Evolutionary conservation across 805 yeast genomes (phyloP), one percentile per base, ranked within the genome.

Genomic region (Hanseniaspora meyeri): DNA sequence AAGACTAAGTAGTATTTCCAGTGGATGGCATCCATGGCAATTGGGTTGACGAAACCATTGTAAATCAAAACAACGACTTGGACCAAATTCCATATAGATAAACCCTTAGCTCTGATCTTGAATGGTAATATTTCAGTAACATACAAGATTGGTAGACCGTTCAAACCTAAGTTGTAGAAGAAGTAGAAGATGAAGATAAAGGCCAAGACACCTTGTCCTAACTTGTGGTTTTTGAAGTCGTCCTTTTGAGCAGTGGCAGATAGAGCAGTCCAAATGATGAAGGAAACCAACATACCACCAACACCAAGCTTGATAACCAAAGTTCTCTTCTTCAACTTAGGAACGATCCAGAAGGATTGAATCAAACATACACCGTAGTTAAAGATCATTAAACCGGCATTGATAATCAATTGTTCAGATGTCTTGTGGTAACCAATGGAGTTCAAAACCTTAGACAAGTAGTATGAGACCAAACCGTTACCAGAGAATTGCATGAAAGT

Each of bases 381-480:
- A 65, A 70, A 77, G 57, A 74, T 65, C 73, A 72, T 74, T 59
- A 77, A 71, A 57, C 75, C 74, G 55, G 77, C 81, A 63, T 78
- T 78, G 63, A 77, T 72, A 49, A 74, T 64, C 55, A 78, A 71
- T 65, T 78, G 78, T 55, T 67, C 65, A 52, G 66, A 66, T 27
- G 70, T 66, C n/a, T 68, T 70, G 50, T 77, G 75, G 60, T 78
- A 75, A 57, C 83, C 82, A 63, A 79, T 77, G 32, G 79, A 73
- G 58, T 68, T 63, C 61, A 79, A 70, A 12, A 80, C 83, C 61
- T 72, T 70, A 57, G 71, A 66, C 60, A 77, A 67, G 64, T 77
- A 77, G 69, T n/a, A n/a, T 76, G 78, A 73, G 31, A 76, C 77
- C 58, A 77, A 66, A 55, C 78, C 79, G 61, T 75, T 76, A 62